phyloP scores from a whole-genome alignment of 225 moss, liverwort and hornwort genomes.

The Physcomitrium patens region DNA sequence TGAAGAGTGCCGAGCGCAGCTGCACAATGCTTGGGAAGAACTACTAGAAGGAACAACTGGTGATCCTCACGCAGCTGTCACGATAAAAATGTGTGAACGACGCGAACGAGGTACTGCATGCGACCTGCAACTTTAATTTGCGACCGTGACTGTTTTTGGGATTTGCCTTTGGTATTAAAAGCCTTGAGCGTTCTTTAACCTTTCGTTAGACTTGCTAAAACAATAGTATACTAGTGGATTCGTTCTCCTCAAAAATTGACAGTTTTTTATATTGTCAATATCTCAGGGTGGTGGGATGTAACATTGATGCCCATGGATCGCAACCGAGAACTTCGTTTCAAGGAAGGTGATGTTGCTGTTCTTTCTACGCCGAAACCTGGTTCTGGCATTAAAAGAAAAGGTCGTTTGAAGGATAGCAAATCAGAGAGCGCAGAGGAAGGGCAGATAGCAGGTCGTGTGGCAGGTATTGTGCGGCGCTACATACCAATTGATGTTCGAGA shows the following conservation, averaged over 20 bases:
- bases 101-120: conserved; percentile 82
- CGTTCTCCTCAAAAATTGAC: conserved; percentile 19
- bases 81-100: conserved; percentile 79
- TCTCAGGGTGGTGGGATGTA: conserved; percentile 92
- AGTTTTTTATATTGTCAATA: conserved; percentile 6
- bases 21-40: conserved; percentile 95
- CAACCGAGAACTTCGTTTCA: conserved; percentile 78
- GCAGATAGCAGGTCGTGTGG: conserved; percentile 70
- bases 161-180: not conserved
- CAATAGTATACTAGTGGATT: not conserved
- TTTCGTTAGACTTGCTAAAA: conserved; percentile 3
- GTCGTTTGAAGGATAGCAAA: conserved; percentile 67
- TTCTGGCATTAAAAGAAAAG: conserved; percentile 74
- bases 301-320: conserved; percentile 81
- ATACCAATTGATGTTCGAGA: conserved; percentile 93
- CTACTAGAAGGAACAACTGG: conserved; percentile 80
- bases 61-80: conserved; percentile 80
- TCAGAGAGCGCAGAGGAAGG: conserved; percentile 80
- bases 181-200: not conserved
- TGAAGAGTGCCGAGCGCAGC: conserved; percentile 97
- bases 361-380: conserved; percentile 94
- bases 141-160: conserved; percentile 2
- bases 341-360: conserved; percentile 97
- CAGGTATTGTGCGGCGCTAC: conserved; percentile 91
- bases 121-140: not conserved